phyloP scores from a whole-genome alignment of 2,329 filamentous ascomycete species.

The Coniochaeta ligniaria region DNA sequence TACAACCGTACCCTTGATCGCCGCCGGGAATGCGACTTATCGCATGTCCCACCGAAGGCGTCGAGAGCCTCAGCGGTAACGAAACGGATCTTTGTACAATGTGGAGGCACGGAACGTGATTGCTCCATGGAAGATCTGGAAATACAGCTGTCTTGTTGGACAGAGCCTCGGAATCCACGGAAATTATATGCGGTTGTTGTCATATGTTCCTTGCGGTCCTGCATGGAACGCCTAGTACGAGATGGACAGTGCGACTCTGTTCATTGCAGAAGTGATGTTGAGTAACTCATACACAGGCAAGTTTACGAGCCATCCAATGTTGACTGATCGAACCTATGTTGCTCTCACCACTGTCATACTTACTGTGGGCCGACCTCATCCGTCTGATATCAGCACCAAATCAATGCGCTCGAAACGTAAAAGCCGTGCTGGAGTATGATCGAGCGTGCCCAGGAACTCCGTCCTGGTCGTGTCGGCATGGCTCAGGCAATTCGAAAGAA shows the following conservation, averaged over 20 bases:
- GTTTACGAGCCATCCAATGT: not conserved
- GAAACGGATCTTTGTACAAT: not conserved
- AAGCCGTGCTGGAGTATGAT: no score
- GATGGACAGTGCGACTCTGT: not conserved
- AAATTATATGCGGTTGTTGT: not conserved
- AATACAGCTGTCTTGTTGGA: not conserved
- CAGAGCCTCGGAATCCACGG: not conserved
- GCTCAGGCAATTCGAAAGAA: no score
- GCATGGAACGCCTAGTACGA: not conserved
- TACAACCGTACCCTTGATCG: no score
- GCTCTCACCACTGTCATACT: not conserved
- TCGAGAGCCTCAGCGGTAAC: not conserved
- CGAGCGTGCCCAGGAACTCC: no score
- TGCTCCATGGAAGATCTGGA: not conserved
- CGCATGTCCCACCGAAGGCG: not conserved
- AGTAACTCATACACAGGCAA: not conserved
- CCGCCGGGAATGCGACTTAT: not conserved
- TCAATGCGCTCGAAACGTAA: no score
- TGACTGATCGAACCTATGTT: not conserved
- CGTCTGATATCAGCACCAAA: no score
- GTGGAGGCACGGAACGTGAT: not conserved
- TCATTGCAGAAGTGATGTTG: not conserved
- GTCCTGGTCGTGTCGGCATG: no score
- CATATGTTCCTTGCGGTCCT: not conserved
- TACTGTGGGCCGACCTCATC: no score